Conservation (phyloP, 2,329 filamentous ascomycete genomes). For the Trichoderma cornu-damae region DNA sequence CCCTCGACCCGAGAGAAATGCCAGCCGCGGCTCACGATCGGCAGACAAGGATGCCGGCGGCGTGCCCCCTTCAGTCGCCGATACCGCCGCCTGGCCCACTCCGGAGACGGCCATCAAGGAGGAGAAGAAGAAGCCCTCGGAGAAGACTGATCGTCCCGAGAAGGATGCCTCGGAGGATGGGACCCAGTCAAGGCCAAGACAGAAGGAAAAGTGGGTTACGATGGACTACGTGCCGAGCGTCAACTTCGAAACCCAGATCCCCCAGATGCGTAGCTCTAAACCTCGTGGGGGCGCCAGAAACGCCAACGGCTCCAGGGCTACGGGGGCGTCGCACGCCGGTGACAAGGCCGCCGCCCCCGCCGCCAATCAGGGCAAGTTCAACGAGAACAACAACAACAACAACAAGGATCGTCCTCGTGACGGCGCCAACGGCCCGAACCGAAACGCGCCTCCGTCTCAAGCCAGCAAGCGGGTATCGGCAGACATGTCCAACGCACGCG, state of each 20-base stretch:
- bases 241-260: constrained; percentile 78
- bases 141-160: constrained; percentile 56
- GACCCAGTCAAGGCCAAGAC: constrained; percentile 41
- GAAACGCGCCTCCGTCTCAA: constrained; percentile 35
- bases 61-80: constrained; percentile 60
- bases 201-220: constrained; percentile 82
- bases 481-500: constrained; percentile 39
- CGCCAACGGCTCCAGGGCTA: constrained; percentile 36
- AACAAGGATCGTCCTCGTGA: constrained; percentile 37
- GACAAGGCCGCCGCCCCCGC: constrained; percentile 36
- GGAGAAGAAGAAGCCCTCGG: constrained; percentile 67
- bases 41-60: constrained; percentile 40
- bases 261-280: constrained; percentile 47
- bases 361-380: constrained; percentile 29
- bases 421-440: constrained; percentile 29
- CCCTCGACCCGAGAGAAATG: constrained; percentile 38
- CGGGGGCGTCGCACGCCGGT: constrained; percentile 30
- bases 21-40: constrained; percentile 44
- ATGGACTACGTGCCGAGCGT: constrained; percentile 80
- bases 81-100: constrained; percentile 83
- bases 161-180: constrained; percentile 55
- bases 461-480: constrained; percentile 42
- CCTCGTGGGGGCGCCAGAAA: constrained; percentile 46
- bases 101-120: constrained; percentile 69
- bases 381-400: constrained; percentile 23